These are phyloP conservation scores for Hypoxylon sp. DNA, from an alignment of 2,329 filamentous ascomycete species.

Conservation along the genomic window DNA sequence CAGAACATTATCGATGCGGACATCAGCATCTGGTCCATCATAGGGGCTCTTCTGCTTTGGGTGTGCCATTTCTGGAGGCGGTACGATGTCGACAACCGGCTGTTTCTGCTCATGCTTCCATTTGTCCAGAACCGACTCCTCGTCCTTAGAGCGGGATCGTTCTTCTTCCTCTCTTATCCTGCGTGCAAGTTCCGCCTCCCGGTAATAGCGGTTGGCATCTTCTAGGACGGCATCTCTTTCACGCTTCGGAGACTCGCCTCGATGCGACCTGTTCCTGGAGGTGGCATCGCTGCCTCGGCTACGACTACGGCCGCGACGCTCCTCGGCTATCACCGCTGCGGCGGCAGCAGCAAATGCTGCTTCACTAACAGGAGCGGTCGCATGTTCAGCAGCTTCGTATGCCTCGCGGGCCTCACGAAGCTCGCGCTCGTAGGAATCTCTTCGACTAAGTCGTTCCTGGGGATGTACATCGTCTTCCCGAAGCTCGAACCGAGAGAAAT, in stretches of 20 bases:
- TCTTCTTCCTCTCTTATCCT: conserved; percentile 67
- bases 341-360: conserved; percentile 62
- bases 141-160: conserved; percentile 64
- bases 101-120: conserved; percentile 60
- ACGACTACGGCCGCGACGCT: conserved; percentile 50
- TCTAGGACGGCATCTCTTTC: conserved; percentile 64
- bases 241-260: conserved; percentile 46
- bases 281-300: conserved; percentile 51
- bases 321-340: conserved; percentile 56
- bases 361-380: conserved; percentile 63
- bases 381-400: conserved; percentile 60
- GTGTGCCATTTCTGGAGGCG: conserved; percentile 63
- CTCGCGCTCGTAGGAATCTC: conserved; percentile 63
- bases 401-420: conserved; percentile 60
- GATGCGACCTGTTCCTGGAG: conserved; percentile 54
- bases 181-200: conserved; percentile 65
- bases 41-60: conserved; percentile 63
- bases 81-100: conserved; percentile 62
- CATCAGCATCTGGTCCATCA: conserved; percentile 72
- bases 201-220: conserved; percentile 69
- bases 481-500: conserved; percentile 55
- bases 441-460: conserved; percentile 60
- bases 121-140: conserved; percentile 67
- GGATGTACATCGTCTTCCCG: conserved; percentile 49
- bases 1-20: conserved; percentile 70